Conservation (phyloP, 1,284 basidiomycete species). For the Trichosporon inkin region DNA sequence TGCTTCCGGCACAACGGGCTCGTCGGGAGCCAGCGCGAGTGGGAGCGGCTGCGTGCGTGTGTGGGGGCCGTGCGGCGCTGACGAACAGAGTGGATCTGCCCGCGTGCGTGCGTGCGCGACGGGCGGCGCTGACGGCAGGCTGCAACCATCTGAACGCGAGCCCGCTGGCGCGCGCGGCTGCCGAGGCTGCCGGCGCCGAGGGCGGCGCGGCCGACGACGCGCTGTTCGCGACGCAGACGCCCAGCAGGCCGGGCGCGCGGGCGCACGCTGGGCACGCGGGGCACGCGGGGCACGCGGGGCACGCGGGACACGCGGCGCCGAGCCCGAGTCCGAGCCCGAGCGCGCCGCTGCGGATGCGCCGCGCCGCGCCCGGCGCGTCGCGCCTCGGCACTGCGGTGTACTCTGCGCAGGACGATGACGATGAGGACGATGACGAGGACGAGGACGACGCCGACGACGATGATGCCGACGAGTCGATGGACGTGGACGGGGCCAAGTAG, state of each 20-base stretch:
- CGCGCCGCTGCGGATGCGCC: conserved; percentile 25
- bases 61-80: not conserved
- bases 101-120: conserved; percentile 23
- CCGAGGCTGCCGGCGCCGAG: conserved; percentile 1
- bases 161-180: conserved; percentile 31
- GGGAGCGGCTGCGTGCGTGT: conserved; percentile 80
- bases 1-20: conserved; percentile 94
- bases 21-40: conserved; percentile 74
- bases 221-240: conserved; percentile 13
- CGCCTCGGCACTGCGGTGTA: conserved; percentile 42
- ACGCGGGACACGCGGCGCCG: not conserved
- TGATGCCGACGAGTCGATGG: conserved; percentile 28
- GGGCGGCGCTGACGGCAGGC: conserved; percentile 16
- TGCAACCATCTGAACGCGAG: conserved; percentile 48
- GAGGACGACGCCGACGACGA: conserved; percentile 17
- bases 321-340: conserved; percentile 19
- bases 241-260: conserved; percentile 16
- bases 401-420: conserved; percentile 29
- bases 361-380: conserved; percentile 32
- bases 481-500: conserved; percentile 31
- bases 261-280: not conserved
- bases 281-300: conserved; percentile 14
- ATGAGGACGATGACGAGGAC: conserved; percentile 26
- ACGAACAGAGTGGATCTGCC: conserved; percentile 48
- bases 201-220: not conserved